Conservation (phyloP, 331 rosid genomes). For the Erythrophleum ivorense region DNA sequence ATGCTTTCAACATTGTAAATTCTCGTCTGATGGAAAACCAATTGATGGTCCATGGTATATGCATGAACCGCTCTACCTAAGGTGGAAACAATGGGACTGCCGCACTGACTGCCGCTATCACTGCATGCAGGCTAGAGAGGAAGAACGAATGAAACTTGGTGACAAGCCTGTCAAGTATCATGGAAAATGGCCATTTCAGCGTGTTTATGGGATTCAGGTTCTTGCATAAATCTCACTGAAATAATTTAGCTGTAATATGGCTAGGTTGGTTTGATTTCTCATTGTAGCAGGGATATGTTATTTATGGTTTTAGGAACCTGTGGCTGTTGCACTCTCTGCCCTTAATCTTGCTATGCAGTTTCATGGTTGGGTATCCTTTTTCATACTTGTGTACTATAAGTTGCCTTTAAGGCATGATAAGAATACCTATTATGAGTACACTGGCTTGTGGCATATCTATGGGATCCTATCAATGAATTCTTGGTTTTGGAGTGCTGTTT, state of each 20-base stretch:
- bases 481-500: constrained; percentile 93
- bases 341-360: constrained; percentile 94
- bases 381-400: constrained; percentile 87
- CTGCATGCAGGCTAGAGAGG: constrained; percentile 93
- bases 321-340: constrained; percentile 86
- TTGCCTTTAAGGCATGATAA: constrained; percentile 72
- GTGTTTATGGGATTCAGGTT: constrained; percentile 98
- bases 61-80: constrained; percentile 88
- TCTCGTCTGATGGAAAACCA: constrained; percentile 97
- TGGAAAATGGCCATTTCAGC: constrained; percentile 93
- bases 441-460: constrained; percentile 94
- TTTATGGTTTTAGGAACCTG: constrained; percentile 79
- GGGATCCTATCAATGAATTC: constrained; percentile 86
- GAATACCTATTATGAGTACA: constrained; percentile 80
- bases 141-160: constrained; percentile 76
- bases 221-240: constrained; percentile 36
- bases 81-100: constrained; percentile 99
- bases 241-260: constrained; percentile 31
- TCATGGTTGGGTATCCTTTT: constrained; percentile 98
- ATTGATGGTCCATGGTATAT: constrained; percentile 97
- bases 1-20: constrained; percentile 98
- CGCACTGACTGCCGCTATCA: constrained; percentile 83
- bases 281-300: constrained; percentile 30
- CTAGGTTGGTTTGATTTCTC: constrained; percentile 38
- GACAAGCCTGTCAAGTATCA: constrained; percentile 87